phyloP scores from a whole-genome alignment of 257 asterid genomes.

The Avicennia marina region DNA sequence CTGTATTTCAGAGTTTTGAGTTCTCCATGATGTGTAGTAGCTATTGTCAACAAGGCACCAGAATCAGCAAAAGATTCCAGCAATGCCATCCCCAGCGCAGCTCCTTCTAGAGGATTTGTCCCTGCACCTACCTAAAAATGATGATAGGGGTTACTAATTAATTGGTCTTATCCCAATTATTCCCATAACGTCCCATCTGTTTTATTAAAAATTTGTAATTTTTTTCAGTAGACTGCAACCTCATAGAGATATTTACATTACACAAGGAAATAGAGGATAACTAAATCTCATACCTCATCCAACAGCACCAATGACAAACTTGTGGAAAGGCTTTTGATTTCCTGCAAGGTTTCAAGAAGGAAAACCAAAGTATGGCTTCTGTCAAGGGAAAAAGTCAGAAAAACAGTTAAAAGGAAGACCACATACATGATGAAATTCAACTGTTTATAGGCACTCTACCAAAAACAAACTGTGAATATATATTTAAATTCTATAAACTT shows the following conservation, averaged over 20 bases:
- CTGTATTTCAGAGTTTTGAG: constrained; percentile 96
- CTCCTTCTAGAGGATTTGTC: constrained; percentile 97
- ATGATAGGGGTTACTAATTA: constrained; percentile 3
- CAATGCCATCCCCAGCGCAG: constrained; percentile 94
- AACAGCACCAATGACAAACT: constrained; percentile 71
- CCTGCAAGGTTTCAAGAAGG: constrained; percentile 52
- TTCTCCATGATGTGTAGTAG: constrained; percentile 97
- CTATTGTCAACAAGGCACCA: constrained; percentile 75
- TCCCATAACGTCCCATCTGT: constrained; percentile 4
- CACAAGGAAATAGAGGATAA: constrained; percentile 7
- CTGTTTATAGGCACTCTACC: constrained; percentile 1
- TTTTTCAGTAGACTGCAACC: constrained; percentile 1
- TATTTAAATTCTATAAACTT: constrained; percentile 4
- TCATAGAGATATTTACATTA: not conserved
- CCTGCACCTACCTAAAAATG: constrained; percentile 90
- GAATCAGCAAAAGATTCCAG: constrained; percentile 86
- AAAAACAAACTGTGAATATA: not conserved
- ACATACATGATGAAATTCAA: not conserved
- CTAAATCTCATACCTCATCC: constrained; percentile 69
- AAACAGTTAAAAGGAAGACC: constrained; percentile 9
- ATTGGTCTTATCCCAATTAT: constrained; percentile 4
- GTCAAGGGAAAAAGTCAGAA: constrained; percentile 18
- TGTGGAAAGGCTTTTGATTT: constrained; percentile 72
- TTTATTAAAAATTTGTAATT: not conserved
- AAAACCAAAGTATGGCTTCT: constrained; percentile 9